Percentiles rank a stretch among this genome's conserved stretches.
phyloP scores from a whole-genome alignment of 2,329 filamentous ascomycete species.

The Botrytis deweyae region DNA sequence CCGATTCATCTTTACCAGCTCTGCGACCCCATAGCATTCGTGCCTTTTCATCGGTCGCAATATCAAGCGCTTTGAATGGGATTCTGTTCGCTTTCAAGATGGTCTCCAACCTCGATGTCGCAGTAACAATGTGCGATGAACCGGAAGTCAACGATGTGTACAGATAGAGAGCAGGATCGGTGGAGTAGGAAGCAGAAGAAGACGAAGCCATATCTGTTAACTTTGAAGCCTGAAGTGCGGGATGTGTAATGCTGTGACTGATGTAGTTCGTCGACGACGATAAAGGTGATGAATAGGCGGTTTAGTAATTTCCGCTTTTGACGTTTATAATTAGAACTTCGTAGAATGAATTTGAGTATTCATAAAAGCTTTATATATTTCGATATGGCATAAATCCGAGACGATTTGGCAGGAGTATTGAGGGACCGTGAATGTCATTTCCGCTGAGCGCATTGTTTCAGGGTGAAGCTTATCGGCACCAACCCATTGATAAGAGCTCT shows the following conservation, averaged over 20 bases:
- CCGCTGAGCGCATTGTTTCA: slow-evolving; percentile 11
- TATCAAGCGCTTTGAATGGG: slow-evolving; percentile 88
- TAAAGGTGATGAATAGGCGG: not conserved
- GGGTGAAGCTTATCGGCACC: slow-evolving; percentile 16
- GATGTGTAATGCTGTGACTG: slow-evolving; percentile 2
- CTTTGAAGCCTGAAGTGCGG: not conserved
- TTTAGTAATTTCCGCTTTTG: not conserved
- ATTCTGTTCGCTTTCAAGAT: slow-evolving; percentile 94
- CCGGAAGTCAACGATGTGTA: slow-evolving; percentile 96
- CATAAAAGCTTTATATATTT: slow-evolving; percentile 7
- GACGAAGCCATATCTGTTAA: slow-evolving; percentile 37
- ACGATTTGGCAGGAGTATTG: not conserved
- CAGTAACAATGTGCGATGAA: slow-evolving; percentile 93
- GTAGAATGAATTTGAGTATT: not conserved
- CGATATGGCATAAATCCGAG: not conserved
- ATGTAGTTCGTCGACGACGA: not conserved
- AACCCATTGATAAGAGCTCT: slow-evolving; percentile 7
- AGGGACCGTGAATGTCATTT: slow-evolving; percentile 9
- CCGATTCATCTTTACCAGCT: slow-evolving; percentile 66
- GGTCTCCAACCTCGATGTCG: slow-evolving; percentile 91
- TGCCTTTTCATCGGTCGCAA: slow-evolving; percentile 85
- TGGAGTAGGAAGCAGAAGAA: slow-evolving; percentile 39
- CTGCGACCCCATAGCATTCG: slow-evolving; percentile 85
- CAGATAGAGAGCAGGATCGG: slow-evolving; percentile 78
- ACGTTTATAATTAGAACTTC: not conserved